Conservation (phyloP, 805 yeast species). For the Yarrowia sp. region DNA sequence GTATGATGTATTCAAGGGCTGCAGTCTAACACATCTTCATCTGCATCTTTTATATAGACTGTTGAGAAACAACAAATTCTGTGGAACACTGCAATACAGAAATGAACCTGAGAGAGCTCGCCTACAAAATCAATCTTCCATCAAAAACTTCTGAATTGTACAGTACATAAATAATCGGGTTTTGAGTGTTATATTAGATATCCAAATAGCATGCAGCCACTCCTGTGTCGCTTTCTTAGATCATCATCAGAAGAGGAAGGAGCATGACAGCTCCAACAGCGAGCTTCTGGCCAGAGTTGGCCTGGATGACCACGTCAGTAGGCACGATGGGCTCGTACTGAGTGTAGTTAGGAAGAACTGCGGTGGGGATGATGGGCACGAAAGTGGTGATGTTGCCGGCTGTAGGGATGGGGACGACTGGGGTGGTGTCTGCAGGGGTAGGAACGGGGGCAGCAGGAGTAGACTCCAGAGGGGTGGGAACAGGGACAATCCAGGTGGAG, state of each 20-base stretch:
- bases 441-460: neutral
- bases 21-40: no score
- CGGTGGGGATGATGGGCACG: neutral
- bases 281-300: slow-evolving; percentile 11
- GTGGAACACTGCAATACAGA: no score
- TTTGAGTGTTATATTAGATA: slow-evolving; percentile 7
- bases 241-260: slow-evolving; percentile 5
- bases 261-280: slow-evolving; percentile 1
- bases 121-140: no score
- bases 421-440: neutral
- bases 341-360: neutral
- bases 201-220: neutral
- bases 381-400: neutral
- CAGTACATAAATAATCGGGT: neutral
- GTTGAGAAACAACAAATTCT: no score
- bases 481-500: neutral
- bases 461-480: neutral
- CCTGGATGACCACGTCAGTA: neutral
- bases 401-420: neutral
- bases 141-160: no score
- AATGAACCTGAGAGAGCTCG: no score
- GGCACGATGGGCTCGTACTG: slow-evolving; percentile 1
- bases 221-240: neutral
- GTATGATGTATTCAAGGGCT: no score
- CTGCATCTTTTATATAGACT: no score